phyloP scores from a whole-genome alignment of 2,329 filamentous ascomycete species.

The Lasiodiplodia hormozganensis region DNA sequence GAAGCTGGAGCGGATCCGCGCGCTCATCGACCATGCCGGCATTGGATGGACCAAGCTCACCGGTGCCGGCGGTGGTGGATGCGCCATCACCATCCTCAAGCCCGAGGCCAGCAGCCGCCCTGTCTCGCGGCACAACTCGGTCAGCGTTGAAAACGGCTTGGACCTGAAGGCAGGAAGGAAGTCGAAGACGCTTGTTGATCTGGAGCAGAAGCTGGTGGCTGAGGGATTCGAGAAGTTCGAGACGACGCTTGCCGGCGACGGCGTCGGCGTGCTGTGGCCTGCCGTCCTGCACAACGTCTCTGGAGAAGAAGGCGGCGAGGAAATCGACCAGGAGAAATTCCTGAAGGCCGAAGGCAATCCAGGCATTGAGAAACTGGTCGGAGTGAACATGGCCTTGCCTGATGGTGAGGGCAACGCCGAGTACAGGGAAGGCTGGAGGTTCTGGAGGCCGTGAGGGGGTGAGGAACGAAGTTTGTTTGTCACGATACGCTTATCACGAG shows the following conservation, averaged over 20 bases:
- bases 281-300: slow-evolving; percentile 86
- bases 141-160: slow-evolving; percentile 38
- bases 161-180: slow-evolving; percentile 52
- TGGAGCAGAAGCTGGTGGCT: slow-evolving; percentile 66
- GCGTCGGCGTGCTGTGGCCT: slow-evolving; percentile 92
- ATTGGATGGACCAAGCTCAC: slow-evolving; percentile 98
- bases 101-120: slow-evolving; percentile 56
- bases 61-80: slow-evolving; percentile 92
- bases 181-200: slow-evolving; percentile 57
- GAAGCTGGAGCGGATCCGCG: slow-evolving; percentile 86
- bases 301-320: slow-evolving; percentile 83
- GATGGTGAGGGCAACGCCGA: slow-evolving; percentile 33
- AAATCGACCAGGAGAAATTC: slow-evolving; percentile 91
- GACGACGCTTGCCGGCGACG: slow-evolving; percentile 89
- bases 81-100: slow-evolving; percentile 88
- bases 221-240: slow-evolving; percentile 82
- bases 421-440: slow-evolving; percentile 49
- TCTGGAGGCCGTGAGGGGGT: slow-evolving; percentile 44
- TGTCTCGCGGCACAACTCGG: slow-evolving; percentile 13
- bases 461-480: not conserved
- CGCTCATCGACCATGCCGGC: slow-evolving; percentile 80
- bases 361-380: slow-evolving; percentile 86
- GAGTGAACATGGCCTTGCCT: slow-evolving; percentile 58
- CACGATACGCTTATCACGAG: slow-evolving; percentile 2
- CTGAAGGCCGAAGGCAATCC: slow-evolving; percentile 82